Percentiles rank a stretch among this genome's conserved stretches.
Conservation (phyloP, 2,329 filamentous ascomycete species). For the Camillea tinctor region DNA sequence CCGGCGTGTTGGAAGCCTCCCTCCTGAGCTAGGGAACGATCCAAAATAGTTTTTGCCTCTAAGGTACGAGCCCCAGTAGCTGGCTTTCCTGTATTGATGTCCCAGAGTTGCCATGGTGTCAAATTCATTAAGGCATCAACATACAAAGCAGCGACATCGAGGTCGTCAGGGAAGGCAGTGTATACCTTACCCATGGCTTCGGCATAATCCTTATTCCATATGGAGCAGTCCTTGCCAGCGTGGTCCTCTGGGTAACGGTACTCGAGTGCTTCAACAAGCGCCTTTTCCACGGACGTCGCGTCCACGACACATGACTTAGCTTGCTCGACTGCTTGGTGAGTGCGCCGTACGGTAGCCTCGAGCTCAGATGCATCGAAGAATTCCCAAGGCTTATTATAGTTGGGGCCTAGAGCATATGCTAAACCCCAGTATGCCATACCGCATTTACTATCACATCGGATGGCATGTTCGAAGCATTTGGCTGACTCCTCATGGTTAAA, state of each 20-base stretch:
- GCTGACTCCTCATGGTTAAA: constrained; percentile 76
- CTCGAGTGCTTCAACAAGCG: constrained; percentile 62
- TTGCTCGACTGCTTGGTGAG: constrained; percentile 43
- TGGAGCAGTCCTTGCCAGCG: constrained; percentile 46
- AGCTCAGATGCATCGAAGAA: constrained; percentile 65
- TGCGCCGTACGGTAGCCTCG: constrained; percentile 45
- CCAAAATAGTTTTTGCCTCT: constrained; percentile 58
- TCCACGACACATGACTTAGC: constrained; percentile 38
- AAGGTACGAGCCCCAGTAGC: constrained; percentile 53
- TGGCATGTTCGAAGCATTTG: constrained; percentile 62
- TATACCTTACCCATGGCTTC: constrained; percentile 60
- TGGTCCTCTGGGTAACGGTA: constrained; percentile 58
- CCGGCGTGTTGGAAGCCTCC: constrained; percentile 61
- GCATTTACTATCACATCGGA: constrained; percentile 51
- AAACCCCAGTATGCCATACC: constrained; percentile 69
- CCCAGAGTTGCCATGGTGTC: constrained; percentile 65
- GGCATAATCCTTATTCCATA: constrained; percentile 61
- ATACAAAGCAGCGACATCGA: constrained; percentile 64
- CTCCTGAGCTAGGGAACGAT: constrained; percentile 52
- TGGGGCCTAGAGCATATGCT: constrained; percentile 70
- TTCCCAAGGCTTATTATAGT: constrained; percentile 76
- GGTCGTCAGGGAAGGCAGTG: constrained; percentile 48
- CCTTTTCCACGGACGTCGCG: constrained; percentile 54
- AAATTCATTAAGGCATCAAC: constrained; percentile 66
- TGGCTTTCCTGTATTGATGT: constrained; percentile 57